Percentiles rank a stretch among this genome's conserved stretches.
These are phyloP conservation scores for Diddensiella caesifluorescens DNA, from an alignment of 805 yeast species.

Conservation along the genomic window DNA sequence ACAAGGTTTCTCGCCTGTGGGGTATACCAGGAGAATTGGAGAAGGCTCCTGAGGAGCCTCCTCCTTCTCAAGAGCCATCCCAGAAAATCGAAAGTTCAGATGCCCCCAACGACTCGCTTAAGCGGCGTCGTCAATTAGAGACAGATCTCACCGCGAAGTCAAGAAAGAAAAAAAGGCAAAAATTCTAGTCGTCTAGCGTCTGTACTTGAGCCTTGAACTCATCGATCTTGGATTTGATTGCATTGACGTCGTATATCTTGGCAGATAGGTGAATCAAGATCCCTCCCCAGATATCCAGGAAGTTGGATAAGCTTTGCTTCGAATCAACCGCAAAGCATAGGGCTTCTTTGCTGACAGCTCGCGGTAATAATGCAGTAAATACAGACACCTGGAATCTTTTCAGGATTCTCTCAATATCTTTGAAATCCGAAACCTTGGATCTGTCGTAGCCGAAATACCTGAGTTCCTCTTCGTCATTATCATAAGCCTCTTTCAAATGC, in stretches of 20 bases:
- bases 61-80: neutral
- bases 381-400: constrained; percentile 51
- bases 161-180: neutral
- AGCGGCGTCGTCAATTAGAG: neutral
- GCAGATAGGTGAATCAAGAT: constrained; percentile 30
- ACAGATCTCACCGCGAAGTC: neutral
- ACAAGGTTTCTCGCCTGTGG: neutral
- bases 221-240: neutral
- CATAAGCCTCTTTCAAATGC: constrained; percentile 50
- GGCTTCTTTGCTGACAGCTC: constrained; percentile 26
- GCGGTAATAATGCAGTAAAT: constrained; percentile 39
- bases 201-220: neutral
- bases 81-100: too few species aligned
- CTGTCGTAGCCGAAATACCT: constrained; percentile 47
- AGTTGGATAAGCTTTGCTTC: constrained; percentile 23
- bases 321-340: constrained; percentile 20
- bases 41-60: neutral
- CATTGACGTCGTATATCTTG: neutral
- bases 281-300: constrained; percentile 49
- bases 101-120: too few species aligned
- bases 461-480: constrained; percentile 38
- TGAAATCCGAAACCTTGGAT: constrained; percentile 33
- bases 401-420: constrained; percentile 41
- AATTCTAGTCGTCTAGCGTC: neutral
- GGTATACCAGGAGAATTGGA: constrained; percentile 1